A percentile compares a stretch with the other conserved stretches of the same genome.
phyloP scores from a whole-genome alignment of 148 eudicot genomes.

The Vaccinium vitisidaea region DNA sequence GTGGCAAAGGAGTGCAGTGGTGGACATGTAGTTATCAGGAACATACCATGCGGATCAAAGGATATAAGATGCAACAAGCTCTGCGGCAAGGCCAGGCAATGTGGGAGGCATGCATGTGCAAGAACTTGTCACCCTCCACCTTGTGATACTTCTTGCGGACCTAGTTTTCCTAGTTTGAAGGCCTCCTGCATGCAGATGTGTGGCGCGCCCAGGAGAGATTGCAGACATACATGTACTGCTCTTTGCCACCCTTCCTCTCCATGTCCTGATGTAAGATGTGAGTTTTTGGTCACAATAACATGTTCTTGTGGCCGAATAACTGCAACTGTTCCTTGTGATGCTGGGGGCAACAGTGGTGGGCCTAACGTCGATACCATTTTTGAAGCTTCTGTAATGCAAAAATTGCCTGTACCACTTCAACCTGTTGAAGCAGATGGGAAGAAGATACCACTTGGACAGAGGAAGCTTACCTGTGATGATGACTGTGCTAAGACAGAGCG shows the following conservation, averaged over 20 bases:
- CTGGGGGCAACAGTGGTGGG: slow-evolving; percentile 57
- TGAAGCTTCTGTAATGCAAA: slow-evolving; percentile 76
- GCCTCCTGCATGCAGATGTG: slow-evolving; percentile 85
- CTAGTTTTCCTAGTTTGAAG: slow-evolving; percentile 32
- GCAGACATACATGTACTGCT: slow-evolving; percentile 80
- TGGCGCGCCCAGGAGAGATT: slow-evolving; percentile 93
- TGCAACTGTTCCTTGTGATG: slow-evolving; percentile 83
- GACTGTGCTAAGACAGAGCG: slow-evolving; percentile 81
- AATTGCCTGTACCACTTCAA: slow-evolving; percentile 76
- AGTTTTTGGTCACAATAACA: slow-evolving; percentile 65
- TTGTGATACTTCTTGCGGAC: slow-evolving; percentile 57
- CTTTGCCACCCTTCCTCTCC: slow-evolving; percentile 72
- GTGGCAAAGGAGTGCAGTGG: slow-evolving; percentile 91
- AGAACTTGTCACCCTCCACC: slow-evolving; percentile 83
- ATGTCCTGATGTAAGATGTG: slow-evolving; percentile 86
- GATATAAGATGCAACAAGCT: slow-evolving; percentile 83
- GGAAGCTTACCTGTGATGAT: slow-evolving; percentile 86
- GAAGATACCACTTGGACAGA: slow-evolving; percentile 74
- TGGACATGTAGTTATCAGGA: slow-evolving; percentile 88
- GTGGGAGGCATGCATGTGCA: slow-evolving; percentile 89
- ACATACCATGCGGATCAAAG: slow-evolving; percentile 96
- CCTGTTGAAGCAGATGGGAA: slow-evolving; percentile 64
- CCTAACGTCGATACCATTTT: slow-evolving; percentile 47
- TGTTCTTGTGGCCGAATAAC: slow-evolving; percentile 84
- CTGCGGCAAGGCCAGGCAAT: slow-evolving; percentile 82